A percentile compares a stretch with the other conserved stretches of the same genome.
Evolutionary conservation across 768 basidiomycete species (phyloP).

Genomic region (Collybiopsis confluens): DNA sequence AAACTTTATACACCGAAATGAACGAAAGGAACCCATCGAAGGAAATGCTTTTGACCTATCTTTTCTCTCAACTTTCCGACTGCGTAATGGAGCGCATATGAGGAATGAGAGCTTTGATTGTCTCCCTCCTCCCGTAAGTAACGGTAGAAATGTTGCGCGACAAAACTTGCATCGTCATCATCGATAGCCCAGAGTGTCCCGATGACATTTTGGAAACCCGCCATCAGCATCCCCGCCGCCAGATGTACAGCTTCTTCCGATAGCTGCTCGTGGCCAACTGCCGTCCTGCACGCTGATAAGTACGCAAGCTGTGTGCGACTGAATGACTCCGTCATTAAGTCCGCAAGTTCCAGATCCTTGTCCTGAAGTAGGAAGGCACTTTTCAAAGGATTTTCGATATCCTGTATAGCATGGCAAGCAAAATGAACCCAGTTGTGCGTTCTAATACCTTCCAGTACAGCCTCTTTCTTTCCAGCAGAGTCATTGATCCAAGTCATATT

Average conservation of each 20-base stretch:
- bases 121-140: neutral
- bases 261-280: slow-evolving; percentile 16
- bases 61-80: neutral
- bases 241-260: slow-evolving; percentile 27
- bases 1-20: too few species aligned
- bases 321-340: slow-evolving; percentile 15
- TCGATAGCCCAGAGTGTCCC: slow-evolving; percentile 31
- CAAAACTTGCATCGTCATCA: slow-evolving; percentile 17
- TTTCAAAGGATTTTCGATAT: slow-evolving; percentile 18
- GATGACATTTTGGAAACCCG: slow-evolving; percentile 27
- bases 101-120: neutral
- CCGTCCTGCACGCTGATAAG: slow-evolving; percentile 26
- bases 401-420: slow-evolving; percentile 25
- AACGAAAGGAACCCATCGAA: neutral
- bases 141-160: slow-evolving; percentile 11
- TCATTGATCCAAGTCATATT: neutral
- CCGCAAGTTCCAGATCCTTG: slow-evolving; percentile 15
- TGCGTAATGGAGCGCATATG: neutral
- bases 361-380: slow-evolving; percentile 23
- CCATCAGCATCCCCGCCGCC: slow-evolving; percentile 24
- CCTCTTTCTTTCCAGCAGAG: neutral
- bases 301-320: slow-evolving; percentile 22
- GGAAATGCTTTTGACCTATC: neutral
- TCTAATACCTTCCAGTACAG: slow-evolving; percentile 3
- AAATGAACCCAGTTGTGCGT: slow-evolving; percentile 22